Evolutionary conservation across 768 basidiomycete species (phyloP), one percentile per base, ranked within the genome.

Genomic region (Amanita thiersii): DNA sequence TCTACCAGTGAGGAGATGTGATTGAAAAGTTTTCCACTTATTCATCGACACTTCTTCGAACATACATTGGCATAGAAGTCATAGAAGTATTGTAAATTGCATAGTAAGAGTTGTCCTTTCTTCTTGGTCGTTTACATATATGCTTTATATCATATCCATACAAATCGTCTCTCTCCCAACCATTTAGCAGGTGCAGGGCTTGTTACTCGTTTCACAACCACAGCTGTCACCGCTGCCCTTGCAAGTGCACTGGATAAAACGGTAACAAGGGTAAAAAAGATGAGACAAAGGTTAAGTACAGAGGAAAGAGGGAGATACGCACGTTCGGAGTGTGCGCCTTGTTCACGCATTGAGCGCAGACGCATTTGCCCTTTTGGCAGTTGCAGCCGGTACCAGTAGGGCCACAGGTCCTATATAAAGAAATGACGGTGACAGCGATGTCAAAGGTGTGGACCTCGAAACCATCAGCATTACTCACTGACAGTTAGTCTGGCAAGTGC

Each of bases 241-340:
- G 48, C 65, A 67, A n/a, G 56, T 12, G 40, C 65, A 67, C 65
- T 67, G 32, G 12, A 7, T 21, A 17, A 6, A 30, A 43, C 5
- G 26, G 4, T 11, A 11, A 29, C 20, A 15, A 32, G 2, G 6
- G 10, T 29, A n/a, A 4, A 17, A 15, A 5, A 44, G n/a, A 15
- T n/a, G n/a, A n/a, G n/a, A n/a, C n/a, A n/a, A n/a, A n/a, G n/a
- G n/a, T n/a, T n/a, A n/a, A 8, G 15, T 5, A n/a, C 18, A 26
- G 7, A 15, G 9, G 24, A 8, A 1, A 3, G 4, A 19, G 11
- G 15, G 15, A 24, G 7, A 28, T 3, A 49, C 53, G 37, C 37
- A 64, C 65, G 47, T 60, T 55, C 17, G 47, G 50, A n/a, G 64
- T 61, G 43, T 66, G 65, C 3, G 49, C 52, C 49, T 68, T 68